phyloP scores from a whole-genome alignment of 2,329 filamentous ascomycete species.

The Karstenula rhodostoma region DNA sequence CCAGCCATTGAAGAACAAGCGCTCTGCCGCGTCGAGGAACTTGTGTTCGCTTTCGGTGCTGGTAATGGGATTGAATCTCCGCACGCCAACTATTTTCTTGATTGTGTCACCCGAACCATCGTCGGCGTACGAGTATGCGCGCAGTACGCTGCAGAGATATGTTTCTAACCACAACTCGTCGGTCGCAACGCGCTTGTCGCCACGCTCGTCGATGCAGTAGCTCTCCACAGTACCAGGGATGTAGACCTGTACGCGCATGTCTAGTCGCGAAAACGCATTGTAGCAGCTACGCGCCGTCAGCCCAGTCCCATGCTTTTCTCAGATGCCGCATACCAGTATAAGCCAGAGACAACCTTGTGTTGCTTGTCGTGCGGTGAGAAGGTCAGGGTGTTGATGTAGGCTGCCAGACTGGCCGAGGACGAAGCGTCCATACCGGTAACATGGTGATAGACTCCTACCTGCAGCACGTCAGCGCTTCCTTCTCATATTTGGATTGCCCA shows the following conservation, averaged over 20 bases:
- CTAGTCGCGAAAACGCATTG: slow-evolving; percentile 97
- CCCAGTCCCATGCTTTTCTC: slow-evolving; percentile 7
- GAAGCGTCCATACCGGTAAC: slow-evolving; percentile 97
- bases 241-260: slow-evolving; percentile 98
- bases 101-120: slow-evolving; percentile 94
- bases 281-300: slow-evolving; percentile 72
- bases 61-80: slow-evolving; percentile 95
- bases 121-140: slow-evolving; percentile 96
- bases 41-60: slow-evolving; percentile 98
- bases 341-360: slow-evolving; percentile 89
- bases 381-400: slow-evolving; percentile 97
- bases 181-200: slow-evolving; percentile 90
- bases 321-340: slow-evolving; percentile 77
- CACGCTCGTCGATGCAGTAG: slow-evolving; percentile 96
- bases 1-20: slow-evolving; percentile 94
- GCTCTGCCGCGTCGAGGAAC: slow-evolving; percentile 92
- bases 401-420: slow-evolving; percentile 93
- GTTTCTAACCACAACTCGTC: slow-evolving; percentile 98
- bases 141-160: slow-evolving; percentile 91
- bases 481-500: neutral
- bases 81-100: slow-evolving; percentile 95
- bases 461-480: slow-evolving; percentile 16
- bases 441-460: slow-evolving; percentile 97
- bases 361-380: slow-evolving; percentile 85
- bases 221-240: slow-evolving; percentile 97